phyloP scores from a whole-genome alignment of 768 basidiomycete species.

The Mycena vitilis region DNA sequence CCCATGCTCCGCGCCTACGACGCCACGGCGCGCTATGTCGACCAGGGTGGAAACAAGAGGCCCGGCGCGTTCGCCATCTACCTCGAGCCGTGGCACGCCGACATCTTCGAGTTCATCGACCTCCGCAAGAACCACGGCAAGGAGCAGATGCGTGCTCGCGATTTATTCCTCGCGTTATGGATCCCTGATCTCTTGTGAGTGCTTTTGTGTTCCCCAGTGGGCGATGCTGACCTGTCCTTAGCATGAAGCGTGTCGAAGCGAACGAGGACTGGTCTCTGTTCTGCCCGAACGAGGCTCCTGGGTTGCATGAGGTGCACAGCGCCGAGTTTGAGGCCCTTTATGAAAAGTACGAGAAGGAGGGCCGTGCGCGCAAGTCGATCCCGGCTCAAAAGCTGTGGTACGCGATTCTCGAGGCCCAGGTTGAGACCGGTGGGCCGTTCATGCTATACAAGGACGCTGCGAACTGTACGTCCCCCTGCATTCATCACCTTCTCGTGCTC shows the following conservation, averaged over 20 bases:
- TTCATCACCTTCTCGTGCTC: not conserved
- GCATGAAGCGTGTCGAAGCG: conserved; percentile 97
- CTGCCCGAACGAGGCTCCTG: conserved; percentile 97
- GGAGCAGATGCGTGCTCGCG: conserved; percentile 96
- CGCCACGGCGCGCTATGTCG: conserved; percentile 98
- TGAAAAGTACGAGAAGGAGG: conserved; percentile 90
- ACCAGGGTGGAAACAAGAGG: conserved; percentile 99
- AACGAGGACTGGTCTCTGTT: conserved; percentile 95
- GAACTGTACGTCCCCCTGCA: conserved; percentile 65
- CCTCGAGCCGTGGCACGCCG: conserved; percentile 99
- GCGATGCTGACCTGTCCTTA: conserved; percentile 42
- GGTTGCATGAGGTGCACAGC: conserved; percentile 88
- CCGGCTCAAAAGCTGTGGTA: conserved; percentile 99
- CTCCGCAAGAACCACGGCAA: conserved; percentile 99
- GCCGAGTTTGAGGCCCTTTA: conserved; percentile 91
- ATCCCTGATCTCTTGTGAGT: conserved; percentile 95
- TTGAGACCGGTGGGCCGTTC: conserved; percentile 98
- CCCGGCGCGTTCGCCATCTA: conserved; percentile 99
- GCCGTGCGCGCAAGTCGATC: conserved; percentile 84
- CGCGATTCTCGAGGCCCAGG: conserved; percentile 95
- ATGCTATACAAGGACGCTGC: conserved; percentile 99
- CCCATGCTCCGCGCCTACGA: conserved; percentile 99
- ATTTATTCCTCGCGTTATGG: conserved; percentile 99
- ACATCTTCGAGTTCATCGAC: conserved; percentile 97
- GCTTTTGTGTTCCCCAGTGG: not conserved